These are phyloP conservation scores for Cytospora schulzeri DNA, from an alignment of 2,329 filamentous ascomycete genomes.

Conservation along the genomic window DNA sequence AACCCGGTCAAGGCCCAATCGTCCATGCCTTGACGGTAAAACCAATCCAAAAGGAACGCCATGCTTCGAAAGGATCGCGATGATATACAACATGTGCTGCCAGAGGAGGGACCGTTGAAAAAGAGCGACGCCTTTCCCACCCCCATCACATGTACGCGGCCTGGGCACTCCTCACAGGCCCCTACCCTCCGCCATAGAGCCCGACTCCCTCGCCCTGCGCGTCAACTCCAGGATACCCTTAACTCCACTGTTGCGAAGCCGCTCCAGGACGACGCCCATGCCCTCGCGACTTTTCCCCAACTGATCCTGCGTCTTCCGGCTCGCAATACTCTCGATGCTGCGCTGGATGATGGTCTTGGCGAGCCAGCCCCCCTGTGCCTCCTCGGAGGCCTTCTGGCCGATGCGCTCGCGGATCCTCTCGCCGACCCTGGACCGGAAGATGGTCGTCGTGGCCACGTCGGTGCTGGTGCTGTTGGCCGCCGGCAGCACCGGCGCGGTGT, in stretches of 20 bases:
- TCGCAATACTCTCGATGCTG: conserved; percentile 77
- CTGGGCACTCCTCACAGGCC: conserved; percentile 10
- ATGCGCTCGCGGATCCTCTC: conserved; percentile 64
- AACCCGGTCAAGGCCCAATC: neutral
- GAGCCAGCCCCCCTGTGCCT: conserved; percentile 43
- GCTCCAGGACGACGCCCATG: conserved; percentile 79
- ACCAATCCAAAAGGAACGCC: conserved; percentile 24
- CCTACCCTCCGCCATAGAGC: conserved; percentile 13
- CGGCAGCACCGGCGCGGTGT: conserved; percentile 47
- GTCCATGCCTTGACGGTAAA: neutral
- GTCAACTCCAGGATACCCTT: conserved; percentile 61
- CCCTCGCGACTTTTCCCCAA: conserved; percentile 80
- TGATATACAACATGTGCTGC: conserved; percentile 15
- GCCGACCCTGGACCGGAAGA: conserved; percentile 72
- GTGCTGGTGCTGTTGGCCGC: conserved; percentile 48
- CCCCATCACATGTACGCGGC: neutral
- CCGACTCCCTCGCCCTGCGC: conserved; percentile 44
- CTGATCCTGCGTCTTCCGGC: conserved; percentile 75
- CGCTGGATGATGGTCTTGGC: conserved; percentile 63
- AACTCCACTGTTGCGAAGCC: conserved; percentile 61
- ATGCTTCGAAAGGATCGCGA: conserved; percentile 20
- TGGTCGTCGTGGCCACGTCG: conserved; percentile 72
- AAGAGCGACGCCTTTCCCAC: neutral
- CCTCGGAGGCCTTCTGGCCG: conserved; percentile 44
- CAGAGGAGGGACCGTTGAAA: neutral